Conservation (phyloP, 176 grass and related monocot species). For the Aechmea fasciata region DNA sequence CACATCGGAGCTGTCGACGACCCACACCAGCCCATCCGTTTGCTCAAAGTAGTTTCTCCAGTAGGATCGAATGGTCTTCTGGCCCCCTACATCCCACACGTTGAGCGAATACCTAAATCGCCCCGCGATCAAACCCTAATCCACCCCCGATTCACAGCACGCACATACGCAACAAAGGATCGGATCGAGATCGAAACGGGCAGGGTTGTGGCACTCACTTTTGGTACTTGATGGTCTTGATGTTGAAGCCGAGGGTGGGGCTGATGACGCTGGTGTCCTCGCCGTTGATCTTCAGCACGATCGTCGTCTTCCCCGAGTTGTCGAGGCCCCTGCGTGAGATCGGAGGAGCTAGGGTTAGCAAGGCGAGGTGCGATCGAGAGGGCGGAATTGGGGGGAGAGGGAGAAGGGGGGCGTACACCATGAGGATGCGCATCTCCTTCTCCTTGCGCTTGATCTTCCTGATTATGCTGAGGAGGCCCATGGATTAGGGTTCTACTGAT, state of each 20-base stretch:
- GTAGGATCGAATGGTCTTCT: slow-evolving; percentile 86
- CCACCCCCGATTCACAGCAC: neutral
- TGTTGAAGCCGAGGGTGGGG: slow-evolving; percentile 91
- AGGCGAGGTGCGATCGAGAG: neutral
- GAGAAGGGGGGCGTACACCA: slow-evolving; percentile 51
- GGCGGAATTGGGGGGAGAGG: neutral
- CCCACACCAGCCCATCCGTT: slow-evolving; percentile 82
- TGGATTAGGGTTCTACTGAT: slow-evolving; percentile 5
- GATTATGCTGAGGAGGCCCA: slow-evolving; percentile 89
- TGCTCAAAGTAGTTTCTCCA: slow-evolving; percentile 99
- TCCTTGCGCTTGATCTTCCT: slow-evolving; percentile 82
- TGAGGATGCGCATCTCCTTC: slow-evolving; percentile 97
- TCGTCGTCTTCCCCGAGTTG: slow-evolving; percentile 83
- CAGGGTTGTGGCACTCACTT: slow-evolving; percentile 26
- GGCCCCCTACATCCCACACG: slow-evolving; percentile 87
- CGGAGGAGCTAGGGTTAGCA: neutral
- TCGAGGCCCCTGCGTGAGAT: slow-evolving; percentile 48
- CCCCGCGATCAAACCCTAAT: neutral
- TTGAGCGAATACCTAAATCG: slow-evolving; percentile 60
- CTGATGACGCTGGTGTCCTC: slow-evolving; percentile 85
- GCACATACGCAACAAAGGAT: neutral
- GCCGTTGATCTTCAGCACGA: slow-evolving; percentile 84
- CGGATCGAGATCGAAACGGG: neutral
- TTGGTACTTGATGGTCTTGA: slow-evolving; percentile 90
- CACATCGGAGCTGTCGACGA: slow-evolving; percentile 80